phyloP scores from a whole-genome alignment of 495 filamentous ascomycete species.

The Hypomontagnella submonticulosa region DNA sequence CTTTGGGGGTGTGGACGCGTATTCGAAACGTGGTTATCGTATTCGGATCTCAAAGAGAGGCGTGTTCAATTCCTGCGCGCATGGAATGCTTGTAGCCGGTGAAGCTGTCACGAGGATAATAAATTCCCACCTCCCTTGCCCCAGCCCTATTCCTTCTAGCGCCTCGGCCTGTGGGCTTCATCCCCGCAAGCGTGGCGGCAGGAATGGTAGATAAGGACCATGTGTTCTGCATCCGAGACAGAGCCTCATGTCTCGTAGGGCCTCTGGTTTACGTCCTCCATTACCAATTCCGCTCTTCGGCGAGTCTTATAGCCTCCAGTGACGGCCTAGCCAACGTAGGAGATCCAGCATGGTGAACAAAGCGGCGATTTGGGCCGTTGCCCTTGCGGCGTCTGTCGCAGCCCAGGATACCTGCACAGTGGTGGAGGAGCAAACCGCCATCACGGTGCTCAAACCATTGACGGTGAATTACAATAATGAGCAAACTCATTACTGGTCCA shows the following conservation, averaged over 20 bases:
- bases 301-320: conserved; percentile 11
- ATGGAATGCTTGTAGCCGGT: conserved; percentile 2
- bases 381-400: conserved; percentile 16
- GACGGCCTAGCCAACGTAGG: background rate
- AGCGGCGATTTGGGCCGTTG: conserved; percentile 7
- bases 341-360: conserved; percentile 22
- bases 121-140: conserved; percentile 12
- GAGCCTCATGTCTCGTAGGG: conserved; percentile 11
- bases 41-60: conserved; percentile 25
- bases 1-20: background rate
- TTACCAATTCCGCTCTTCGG: background rate
- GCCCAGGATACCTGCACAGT: conserved; percentile 38
- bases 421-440: conserved; percentile 32
- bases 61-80: background rate
- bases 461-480: conserved; percentile 48
- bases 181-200: conserved; percentile 4
- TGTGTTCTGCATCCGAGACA: conserved; percentile 2
- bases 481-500: conserved; percentile 62
- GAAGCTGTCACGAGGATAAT: conserved; percentile 23
- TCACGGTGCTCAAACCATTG: conserved; percentile 28
- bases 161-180: conserved; percentile 6
- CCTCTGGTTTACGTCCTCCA: conserved; percentile 4
- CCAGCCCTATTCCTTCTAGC: background rate
- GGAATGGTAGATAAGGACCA: conserved; percentile 21
- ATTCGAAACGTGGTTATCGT: conserved; percentile 22